Conservation (phyloP, 306 rosid species). For the Lathyrus sativus region DNA sequence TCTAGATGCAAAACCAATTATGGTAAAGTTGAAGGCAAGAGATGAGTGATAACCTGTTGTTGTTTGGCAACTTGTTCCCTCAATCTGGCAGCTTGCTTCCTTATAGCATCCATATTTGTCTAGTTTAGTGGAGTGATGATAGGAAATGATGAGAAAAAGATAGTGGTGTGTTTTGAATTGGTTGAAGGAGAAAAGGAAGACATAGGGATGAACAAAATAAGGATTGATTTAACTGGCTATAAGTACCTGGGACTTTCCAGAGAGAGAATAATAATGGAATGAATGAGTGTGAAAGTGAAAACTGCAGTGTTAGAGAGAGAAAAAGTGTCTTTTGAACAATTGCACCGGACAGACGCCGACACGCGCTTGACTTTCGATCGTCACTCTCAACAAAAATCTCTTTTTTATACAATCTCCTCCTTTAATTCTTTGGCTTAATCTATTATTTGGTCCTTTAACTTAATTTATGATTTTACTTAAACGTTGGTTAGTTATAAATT, state of each 20-base stretch:
- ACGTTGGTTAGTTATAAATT: too few species aligned
- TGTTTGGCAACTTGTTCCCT: slow-evolving; percentile 93
- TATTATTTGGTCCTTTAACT: too few species aligned
- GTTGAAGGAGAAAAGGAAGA: neutral
- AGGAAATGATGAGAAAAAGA: slow-evolving; percentile 32
- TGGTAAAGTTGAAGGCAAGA: too few species aligned
- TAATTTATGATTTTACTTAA: too few species aligned
- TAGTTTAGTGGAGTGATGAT: slow-evolving; percentile 16
- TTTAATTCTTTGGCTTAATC: too few species aligned
- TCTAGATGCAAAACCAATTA: too few species aligned
- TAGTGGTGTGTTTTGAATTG: neutral
- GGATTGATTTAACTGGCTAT: neutral
- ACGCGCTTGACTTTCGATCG: slow-evolving; percentile 38
- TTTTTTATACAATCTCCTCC: too few species aligned
- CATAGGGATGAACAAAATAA: too few species aligned
- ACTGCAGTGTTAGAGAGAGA: neutral
- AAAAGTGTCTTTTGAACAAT: slow-evolving; percentile 9
- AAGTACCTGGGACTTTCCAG: slow-evolving; percentile 7
- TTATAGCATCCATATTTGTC: slow-evolving; percentile 67
- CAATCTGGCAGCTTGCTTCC: slow-evolving; percentile 88
- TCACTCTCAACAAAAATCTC: neutral
- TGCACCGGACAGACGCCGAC: neutral
- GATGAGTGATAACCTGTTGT: slow-evolving; percentile 65
- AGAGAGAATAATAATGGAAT: slow-evolving; percentile 11
- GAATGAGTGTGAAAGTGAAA: neutral